phyloP scores from a whole-genome alignment of 768 basidiomycete genomes.

The Nidularia pulvinata region DNA sequence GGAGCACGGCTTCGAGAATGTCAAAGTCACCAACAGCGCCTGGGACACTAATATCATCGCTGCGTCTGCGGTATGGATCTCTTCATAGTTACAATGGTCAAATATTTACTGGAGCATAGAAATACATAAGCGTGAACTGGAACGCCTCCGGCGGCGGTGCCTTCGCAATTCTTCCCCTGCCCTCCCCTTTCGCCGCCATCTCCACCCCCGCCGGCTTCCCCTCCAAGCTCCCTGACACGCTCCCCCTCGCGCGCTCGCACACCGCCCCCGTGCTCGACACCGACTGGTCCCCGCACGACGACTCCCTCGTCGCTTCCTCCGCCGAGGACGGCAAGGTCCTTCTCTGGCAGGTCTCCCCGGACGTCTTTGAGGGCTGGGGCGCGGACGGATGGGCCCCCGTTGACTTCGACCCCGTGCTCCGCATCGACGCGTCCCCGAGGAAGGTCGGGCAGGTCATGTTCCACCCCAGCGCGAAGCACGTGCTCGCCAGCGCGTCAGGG shows the following conservation, averaged over 20 bases:
- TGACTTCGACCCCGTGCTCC: conserved; percentile 86
- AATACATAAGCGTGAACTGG: conserved; percentile 95
- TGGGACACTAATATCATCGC: conserved; percentile 96
- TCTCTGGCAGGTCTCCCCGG: conserved; percentile 81
- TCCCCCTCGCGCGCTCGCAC: conserved; percentile 90
- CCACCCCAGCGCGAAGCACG: conserved; percentile 88
- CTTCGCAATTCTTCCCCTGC: conserved; percentile 85
- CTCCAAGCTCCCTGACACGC: conserved; percentile 85
- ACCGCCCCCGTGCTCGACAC: conserved; percentile 90
- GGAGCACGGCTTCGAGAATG: conserved; percentile 77
- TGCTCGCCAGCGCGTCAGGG: conserved; percentile 78
- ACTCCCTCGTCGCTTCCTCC: conserved; percentile 85
- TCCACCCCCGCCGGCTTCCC: conserved; percentile 37
- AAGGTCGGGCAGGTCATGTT: conserved; percentile 95
- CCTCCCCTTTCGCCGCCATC: conserved; percentile 37
- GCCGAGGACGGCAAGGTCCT: conserved; percentile 95
- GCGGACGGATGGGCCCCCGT: conserved; percentile 77
- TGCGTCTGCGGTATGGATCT: conserved; percentile 71
- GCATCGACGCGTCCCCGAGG: conserved; percentile 76
- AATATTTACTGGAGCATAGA: conserved; percentile 26
- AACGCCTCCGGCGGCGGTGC: conserved; percentile 92
- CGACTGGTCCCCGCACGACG: conserved; percentile 95
- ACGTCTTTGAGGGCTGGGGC: conserved; percentile 82
- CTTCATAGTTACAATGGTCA: not conserved
- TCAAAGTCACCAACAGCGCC: conserved; percentile 86